Conservation (phyloP, 2,329 filamentous ascomycete genomes). For the Curvularia sp. region DNA sequence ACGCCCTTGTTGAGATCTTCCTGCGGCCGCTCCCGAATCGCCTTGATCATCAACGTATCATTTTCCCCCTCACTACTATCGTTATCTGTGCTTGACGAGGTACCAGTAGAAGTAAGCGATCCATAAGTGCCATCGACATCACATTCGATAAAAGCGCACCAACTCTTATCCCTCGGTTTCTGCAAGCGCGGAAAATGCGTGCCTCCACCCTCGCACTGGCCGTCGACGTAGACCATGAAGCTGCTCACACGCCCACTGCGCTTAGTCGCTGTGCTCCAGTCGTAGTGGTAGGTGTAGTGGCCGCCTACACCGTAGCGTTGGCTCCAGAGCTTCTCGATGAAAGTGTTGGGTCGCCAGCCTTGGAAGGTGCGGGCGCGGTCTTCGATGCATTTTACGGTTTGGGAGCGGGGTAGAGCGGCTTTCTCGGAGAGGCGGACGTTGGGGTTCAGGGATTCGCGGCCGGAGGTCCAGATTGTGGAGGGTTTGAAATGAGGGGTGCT, state of each 20-base stretch:
- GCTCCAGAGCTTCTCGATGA: constrained; percentile 67
- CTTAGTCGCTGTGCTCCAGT: constrained; percentile 55
- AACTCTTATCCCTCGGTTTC: constrained; percentile 54
- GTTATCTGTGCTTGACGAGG: neutral
- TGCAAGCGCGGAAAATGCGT: constrained; percentile 65
- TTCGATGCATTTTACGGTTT: constrained; percentile 65
- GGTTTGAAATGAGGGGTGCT: constrained; percentile 60
- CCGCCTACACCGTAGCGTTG: constrained; percentile 65
- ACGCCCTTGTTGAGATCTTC: constrained; percentile 53
- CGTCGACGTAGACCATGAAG: constrained; percentile 67
- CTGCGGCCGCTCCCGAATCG: neutral
- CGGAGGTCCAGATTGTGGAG: constrained; percentile 62
- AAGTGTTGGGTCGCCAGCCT: constrained; percentile 64
- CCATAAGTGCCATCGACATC: constrained; percentile 24
- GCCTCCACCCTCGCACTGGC: constrained; percentile 63
- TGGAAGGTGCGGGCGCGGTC: constrained; percentile 65
- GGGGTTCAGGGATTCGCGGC: constrained; percentile 56
- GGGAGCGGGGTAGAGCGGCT: constrained; percentile 48
- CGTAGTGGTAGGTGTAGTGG: constrained; percentile 66
- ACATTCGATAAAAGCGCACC: constrained; percentile 67
- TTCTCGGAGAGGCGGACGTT: constrained; percentile 62
- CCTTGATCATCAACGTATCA: constrained; percentile 3
- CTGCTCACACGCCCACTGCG: constrained; percentile 57
- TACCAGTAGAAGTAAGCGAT: neutral
- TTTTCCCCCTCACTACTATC: constrained; percentile 26